Evolutionary conservation across 1,139 yeast species (phyloP).

Genomic region (Pichia sp.): DNA sequence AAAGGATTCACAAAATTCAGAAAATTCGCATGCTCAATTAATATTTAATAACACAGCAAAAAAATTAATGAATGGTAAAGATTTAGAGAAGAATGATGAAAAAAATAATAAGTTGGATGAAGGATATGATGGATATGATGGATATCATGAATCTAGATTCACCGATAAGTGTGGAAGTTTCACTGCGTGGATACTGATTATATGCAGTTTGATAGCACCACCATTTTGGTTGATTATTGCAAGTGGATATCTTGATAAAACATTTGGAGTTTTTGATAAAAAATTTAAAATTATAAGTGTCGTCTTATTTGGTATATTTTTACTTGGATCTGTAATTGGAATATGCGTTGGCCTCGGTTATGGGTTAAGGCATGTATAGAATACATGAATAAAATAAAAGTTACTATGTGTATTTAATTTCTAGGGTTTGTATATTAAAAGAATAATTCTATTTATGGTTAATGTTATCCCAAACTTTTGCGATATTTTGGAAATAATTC

Average conservation of each 20-base stretch:
- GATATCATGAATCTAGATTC: background rate
- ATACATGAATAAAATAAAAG: background rate
- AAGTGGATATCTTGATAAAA: slow-evolving; percentile 23
- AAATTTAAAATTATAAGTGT: slow-evolving; percentile 19
- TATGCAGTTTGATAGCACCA: slow-evolving; percentile 23
- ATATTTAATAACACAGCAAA: too few species aligned
- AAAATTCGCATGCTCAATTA: too few species aligned
- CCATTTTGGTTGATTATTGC: slow-evolving; percentile 26
- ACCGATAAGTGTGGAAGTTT: slow-evolving; percentile 8
- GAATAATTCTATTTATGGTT: too few species aligned
- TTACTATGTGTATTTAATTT: background rate
- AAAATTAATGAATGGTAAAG: too few species aligned
- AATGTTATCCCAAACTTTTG: too few species aligned
- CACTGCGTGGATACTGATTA: slow-evolving; percentile 16
- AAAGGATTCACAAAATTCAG: too few species aligned
- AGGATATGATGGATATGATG: too few species aligned
- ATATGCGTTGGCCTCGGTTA: slow-evolving; percentile 25
- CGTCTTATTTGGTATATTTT: slow-evolving; percentile 14
- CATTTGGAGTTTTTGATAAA: slow-evolving; percentile 21
- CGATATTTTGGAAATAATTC: too few species aligned
- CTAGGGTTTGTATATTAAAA: background rate
- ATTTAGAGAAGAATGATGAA: too few species aligned
- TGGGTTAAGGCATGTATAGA: slow-evolving; percentile 11
- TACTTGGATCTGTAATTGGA: slow-evolving; percentile 19
- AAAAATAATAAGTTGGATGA: too few species aligned